Conservation (phyloP, 1,139 yeast genomes). For the Lodderomyces pseudojiufengensis region DNA sequence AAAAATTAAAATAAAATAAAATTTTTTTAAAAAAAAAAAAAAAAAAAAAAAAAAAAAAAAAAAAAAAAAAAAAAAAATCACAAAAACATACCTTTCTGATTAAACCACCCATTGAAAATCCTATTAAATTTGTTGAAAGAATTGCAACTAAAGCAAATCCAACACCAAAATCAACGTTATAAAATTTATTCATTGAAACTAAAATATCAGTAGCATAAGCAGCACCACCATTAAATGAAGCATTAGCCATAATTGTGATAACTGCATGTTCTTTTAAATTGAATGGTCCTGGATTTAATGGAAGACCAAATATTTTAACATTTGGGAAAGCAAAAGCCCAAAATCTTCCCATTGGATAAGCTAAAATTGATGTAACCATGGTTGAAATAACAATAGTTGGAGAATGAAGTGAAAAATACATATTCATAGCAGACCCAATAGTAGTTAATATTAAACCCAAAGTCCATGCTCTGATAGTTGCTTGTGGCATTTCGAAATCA, state of each 20-base stretch:
- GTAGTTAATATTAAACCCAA: conserved; percentile 52
- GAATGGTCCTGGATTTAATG: conserved; percentile 61
- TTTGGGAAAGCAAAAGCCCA: conserved; percentile 50
- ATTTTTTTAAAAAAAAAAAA: too few species aligned
- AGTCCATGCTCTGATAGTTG: conserved; percentile 62
- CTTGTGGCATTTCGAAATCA: conserved; percentile 52
- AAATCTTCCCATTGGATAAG: conserved; percentile 58
- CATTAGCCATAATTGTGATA: conserved; percentile 52
- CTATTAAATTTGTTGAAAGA: conserved; percentile 57
- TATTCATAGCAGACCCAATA: conserved; percentile 57
- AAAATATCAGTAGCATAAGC: conserved; percentile 62
- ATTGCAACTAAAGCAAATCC: conserved; percentile 46
- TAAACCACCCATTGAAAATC: conserved; percentile 63
- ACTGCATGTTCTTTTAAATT: conserved; percentile 64
- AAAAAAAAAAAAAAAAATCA: too few species aligned
- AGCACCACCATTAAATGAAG: conserved; percentile 53
- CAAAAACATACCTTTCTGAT: too few species aligned
- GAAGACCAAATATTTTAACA: conserved; percentile 35
- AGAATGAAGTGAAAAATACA: conserved; percentile 55
- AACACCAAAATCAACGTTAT: conserved; percentile 37
- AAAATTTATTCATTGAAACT: conserved; percentile 51
- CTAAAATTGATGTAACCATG: conserved; percentile 54
- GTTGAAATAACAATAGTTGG: conserved; percentile 55
- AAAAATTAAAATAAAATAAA: too few species aligned
- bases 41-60: too few species aligned